Percentiles rank a stretch among this genome's conserved stretches.
phyloP scores from a whole-genome alignment of 345 rosid genomes.

The Cardamine chenopodiifolia region DNA sequence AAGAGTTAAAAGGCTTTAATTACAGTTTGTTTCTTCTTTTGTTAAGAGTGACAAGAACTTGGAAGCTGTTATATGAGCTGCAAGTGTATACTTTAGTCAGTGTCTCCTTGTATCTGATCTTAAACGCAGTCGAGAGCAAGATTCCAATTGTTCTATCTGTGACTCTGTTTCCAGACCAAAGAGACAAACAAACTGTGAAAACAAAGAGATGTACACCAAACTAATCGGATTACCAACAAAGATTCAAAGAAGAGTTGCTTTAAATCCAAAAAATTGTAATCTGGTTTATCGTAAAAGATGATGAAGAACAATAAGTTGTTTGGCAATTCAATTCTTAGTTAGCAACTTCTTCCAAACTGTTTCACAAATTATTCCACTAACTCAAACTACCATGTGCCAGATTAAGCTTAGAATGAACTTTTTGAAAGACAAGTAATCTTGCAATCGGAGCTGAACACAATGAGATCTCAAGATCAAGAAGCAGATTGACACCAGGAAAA shows the following conservation, averaged over 20 bases:
- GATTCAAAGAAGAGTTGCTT: background rate
- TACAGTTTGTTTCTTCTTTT: conserved; percentile 72
- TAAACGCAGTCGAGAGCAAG: conserved; percentile 72
- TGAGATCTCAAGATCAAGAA: background rate
- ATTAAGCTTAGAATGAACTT: conserved; percentile 1
- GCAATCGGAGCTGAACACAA: background rate
- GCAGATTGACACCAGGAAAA: background rate
- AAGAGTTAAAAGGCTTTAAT: conserved; percentile 26
- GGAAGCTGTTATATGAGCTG: conserved; percentile 58
- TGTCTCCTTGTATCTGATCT: conserved; percentile 73
- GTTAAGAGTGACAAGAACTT: conserved; percentile 60
- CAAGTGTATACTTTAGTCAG: conserved; percentile 69
- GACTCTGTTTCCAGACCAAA: conserved; percentile 44
- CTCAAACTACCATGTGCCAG: background rate
- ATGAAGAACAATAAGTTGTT: background rate
- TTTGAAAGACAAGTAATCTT: background rate
- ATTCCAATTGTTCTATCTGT: conserved; percentile 69
- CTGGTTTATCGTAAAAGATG: background rate
- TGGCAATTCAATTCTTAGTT: background rate
- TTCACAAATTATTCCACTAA: conserved; percentile 6
- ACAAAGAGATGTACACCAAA: conserved; percentile 1
- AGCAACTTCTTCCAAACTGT: background rate
- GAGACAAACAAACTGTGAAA: background rate
- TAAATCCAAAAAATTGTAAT: background rate
- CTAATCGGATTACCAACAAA: background rate